Conservation (phyloP, 208 protist genomes). For the Porcisia hertigi region DNA sequence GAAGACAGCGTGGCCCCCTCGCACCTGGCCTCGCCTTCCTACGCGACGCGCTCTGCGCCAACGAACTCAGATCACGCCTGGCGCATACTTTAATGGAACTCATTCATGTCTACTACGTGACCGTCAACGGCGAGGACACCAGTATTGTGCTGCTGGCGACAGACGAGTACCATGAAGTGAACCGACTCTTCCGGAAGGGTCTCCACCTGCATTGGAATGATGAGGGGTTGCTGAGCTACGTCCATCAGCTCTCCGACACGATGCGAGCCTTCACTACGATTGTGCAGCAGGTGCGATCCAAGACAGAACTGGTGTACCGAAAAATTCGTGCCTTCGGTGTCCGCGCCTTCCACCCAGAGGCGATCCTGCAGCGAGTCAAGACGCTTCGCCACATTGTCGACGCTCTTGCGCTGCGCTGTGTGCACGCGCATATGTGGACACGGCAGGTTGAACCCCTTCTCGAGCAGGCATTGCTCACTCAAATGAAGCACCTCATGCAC, state of each 20-base stretch:
- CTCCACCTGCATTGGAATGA: conserved; percentile 76
- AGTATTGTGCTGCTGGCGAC: conserved; percentile 73
- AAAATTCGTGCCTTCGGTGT: conserved; percentile 51
- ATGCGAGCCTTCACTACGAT: conserved; percentile 59
- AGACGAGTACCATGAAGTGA: conserved; percentile 73
- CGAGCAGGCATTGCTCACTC: conserved; percentile 61
- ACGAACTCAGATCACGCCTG: conserved; percentile 68
- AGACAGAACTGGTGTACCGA: conserved; percentile 54
- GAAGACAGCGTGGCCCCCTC: conserved; percentile 1
- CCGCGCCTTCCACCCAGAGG: conserved; percentile 55
- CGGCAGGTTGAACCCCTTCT: conserved; percentile 72
- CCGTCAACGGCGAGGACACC: conserved; percentile 76
- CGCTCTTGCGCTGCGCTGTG: conserved; percentile 54
- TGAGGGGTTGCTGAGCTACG: conserved; percentile 45
- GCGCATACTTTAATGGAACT: conserved; percentile 71
- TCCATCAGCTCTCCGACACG: conserved; percentile 57
- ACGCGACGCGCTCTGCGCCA: conserved; percentile 52
- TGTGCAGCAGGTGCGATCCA: conserved; percentile 61
- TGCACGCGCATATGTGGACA: conserved; percentile 70
- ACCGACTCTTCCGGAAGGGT: conserved; percentile 58
- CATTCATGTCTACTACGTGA: conserved; percentile 70
- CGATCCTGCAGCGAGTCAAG: conserved; percentile 56
- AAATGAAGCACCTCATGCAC: conserved; percentile 69
- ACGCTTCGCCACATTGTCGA: conserved; percentile 61
- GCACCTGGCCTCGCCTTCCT: conserved; percentile 19